These are phyloP conservation scores for Orbilia quercus DNA, from an alignment of 2,329 filamentous ascomycete genomes.

Conservation along the genomic window DNA sequence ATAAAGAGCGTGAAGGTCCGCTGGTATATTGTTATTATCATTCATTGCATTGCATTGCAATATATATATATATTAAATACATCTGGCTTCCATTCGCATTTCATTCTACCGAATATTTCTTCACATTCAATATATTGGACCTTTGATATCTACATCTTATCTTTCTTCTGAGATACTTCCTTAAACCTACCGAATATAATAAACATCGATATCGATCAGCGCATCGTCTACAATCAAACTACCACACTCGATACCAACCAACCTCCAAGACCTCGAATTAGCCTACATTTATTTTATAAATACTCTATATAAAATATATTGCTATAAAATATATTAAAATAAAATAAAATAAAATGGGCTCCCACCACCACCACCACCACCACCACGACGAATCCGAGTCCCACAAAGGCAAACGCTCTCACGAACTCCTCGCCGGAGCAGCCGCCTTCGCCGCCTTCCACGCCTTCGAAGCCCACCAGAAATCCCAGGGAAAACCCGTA, in stretches of 20 bases:
- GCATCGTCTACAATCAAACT: too few relatives aligned
- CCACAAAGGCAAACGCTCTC: slow-evolving; percentile 73
- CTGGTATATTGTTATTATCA: neutral
- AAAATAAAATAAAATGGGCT: slow-evolving; percentile 21
- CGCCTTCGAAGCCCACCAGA: slow-evolving; percentile 80
- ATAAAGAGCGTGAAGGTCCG: slow-evolving; percentile 1
- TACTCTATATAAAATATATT: too few relatives aligned
- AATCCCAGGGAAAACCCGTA: slow-evolving; percentile 76
- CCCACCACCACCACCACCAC: slow-evolving; percentile 27
- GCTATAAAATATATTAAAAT: too few relatives aligned
- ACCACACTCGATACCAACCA: neutral
- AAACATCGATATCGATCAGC: neutral
- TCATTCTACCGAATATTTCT: neutral
- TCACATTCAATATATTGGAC: neutral
- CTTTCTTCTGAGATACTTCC: neutral
- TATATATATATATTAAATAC: too few relatives aligned
- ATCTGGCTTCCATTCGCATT: neutral
- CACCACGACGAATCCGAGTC: slow-evolving; percentile 8
- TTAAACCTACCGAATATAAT: neutral
- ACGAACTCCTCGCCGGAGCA: slow-evolving; percentile 79
- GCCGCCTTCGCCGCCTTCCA: slow-evolving; percentile 84
- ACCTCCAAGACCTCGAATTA: neutral
- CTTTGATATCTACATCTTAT: neutral
- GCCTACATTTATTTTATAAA: too few relatives aligned
- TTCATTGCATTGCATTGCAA: too few relatives aligned